phyloP scores from a whole-genome alignment of 2,329 filamentous ascomycete genomes.

The Aspergillus fumigatiaffinis region DNA sequence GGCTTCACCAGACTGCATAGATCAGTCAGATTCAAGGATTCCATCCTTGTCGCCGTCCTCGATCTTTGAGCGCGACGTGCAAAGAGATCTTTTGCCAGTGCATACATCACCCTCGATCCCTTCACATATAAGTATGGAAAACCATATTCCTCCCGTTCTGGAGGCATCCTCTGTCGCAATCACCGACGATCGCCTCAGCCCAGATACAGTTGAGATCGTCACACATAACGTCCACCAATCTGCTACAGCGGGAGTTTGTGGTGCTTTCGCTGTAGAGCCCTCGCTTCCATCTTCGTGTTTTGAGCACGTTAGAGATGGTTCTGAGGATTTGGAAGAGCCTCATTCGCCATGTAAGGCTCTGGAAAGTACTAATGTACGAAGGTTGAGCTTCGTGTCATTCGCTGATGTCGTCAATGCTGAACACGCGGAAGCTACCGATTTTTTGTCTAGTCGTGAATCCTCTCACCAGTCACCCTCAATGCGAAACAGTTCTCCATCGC shows the following conservation, averaged over 20 bases:
- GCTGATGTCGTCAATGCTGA: slow-evolving; percentile 85
- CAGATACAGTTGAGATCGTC: slow-evolving; percentile 87
- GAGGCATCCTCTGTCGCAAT: slow-evolving; percentile 91
- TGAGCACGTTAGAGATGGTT: slow-evolving; percentile 56
- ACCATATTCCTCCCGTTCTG: slow-evolving; percentile 85
- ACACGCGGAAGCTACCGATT: slow-evolving; percentile 44
- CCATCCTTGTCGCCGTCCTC: slow-evolving; percentile 72
- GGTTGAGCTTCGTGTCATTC: slow-evolving; percentile 93
- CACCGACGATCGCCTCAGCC: slow-evolving; percentile 78
- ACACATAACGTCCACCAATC: slow-evolving; percentile 82
- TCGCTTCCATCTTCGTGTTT: slow-evolving; percentile 30
- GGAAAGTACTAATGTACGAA: slow-evolving; percentile 72
- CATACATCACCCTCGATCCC: slow-evolving; percentile 83
- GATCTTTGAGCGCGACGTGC: slow-evolving; percentile 94
- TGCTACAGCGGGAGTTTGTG: slow-evolving; percentile 61
- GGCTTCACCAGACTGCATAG: not conserved
- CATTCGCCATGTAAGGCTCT: slow-evolving; percentile 73
- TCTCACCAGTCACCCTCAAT: slow-evolving; percentile 44
- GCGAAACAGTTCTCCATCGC: slow-evolving; percentile 69
- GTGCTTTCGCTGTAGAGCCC: slow-evolving; percentile 23
- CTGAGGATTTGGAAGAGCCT: slow-evolving; percentile 57
- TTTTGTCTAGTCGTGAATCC: slow-evolving; percentile 60
- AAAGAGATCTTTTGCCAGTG: slow-evolving; percentile 65
- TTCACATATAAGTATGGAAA: slow-evolving; percentile 88
- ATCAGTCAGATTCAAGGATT: slow-evolving; percentile 46